Percentiles rank a stretch among this genome's conserved stretches.
Evolutionary conservation across 805 yeast genomes (phyloP).

Genomic region (Wickerhamomyces hampshirensis): DNA sequence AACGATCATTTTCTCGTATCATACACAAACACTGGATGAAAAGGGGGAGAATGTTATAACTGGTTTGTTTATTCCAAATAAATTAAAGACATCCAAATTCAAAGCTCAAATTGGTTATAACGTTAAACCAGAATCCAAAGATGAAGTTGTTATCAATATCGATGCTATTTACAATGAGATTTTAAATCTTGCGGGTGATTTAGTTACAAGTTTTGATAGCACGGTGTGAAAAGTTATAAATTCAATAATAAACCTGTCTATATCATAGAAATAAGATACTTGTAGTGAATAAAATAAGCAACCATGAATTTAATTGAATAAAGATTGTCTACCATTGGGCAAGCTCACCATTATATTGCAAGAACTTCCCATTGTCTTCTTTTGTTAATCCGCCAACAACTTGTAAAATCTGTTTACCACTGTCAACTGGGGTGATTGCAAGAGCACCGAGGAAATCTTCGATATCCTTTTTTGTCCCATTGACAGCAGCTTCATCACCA

Average conservation of each 20-base stretch:
- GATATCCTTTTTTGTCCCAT: too few species aligned
- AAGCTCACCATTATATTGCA: slow-evolving; percentile 19
- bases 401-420: slow-evolving; percentile 2
- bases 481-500: too few species aligned
- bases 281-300: background rate
- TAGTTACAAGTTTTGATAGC: slow-evolving; percentile 38
- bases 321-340: slow-evolving; percentile 1
- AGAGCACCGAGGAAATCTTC: too few species aligned
- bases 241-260: background rate
- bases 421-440: background rate
- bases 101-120: slow-evolving; percentile 76
- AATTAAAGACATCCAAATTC: slow-evolving; percentile 54
- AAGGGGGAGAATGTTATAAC: slow-evolving; percentile 62
- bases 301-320: background rate
- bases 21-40: slow-evolving; percentile 45
- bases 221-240: slow-evolving; percentile 9
- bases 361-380: slow-evolving; percentile 27
- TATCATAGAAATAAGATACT: too few species aligned
- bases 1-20: slow-evolving; percentile 64
- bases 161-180: slow-evolving; percentile 75
- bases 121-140: slow-evolving; percentile 53
- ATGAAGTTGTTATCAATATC: slow-evolving; percentile 56
- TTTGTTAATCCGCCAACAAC: slow-evolving; percentile 17
- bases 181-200: slow-evolving; percentile 60
- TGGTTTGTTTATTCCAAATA: slow-evolving; percentile 75